These are phyloP conservation scores for Penicillium coprophilum DNA, from an alignment of 495 filamentous ascomycete species.

Conservation along the genomic window DNA sequence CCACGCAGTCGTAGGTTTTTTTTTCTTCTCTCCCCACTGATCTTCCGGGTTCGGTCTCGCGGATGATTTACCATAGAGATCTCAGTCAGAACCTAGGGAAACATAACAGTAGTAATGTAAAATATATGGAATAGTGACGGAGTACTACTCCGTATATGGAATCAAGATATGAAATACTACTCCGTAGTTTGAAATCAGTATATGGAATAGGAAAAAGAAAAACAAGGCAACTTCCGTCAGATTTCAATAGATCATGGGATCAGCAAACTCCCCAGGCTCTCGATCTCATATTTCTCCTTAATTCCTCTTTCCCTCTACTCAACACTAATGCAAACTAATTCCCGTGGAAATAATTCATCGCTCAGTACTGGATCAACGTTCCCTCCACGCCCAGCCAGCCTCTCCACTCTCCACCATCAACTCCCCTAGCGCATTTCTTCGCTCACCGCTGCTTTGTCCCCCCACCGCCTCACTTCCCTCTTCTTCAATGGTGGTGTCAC, in stretches of 20 bases:
- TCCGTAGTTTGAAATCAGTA: too few species aligned
- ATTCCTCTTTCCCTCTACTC: background rate
- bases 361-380: background rate
- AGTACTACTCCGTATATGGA: background rate
- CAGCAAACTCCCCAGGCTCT: conserved; percentile 2
- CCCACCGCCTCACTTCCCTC: conserved; percentile 41
- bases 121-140: background rate
- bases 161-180: background rate
- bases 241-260: conserved; percentile 11
- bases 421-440: conserved; percentile 43
- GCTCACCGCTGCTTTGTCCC: conserved; percentile 53
- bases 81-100: conserved; percentile 1
- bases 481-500: conserved; percentile 25
- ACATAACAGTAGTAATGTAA: background rate
- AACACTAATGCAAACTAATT: background rate
- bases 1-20: conserved; percentile 17
- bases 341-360: background rate
- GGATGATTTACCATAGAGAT: conserved; percentile 17
- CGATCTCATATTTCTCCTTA: background rate
- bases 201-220: background rate
- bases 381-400: conserved; percentile 18
- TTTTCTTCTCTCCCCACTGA: conserved; percentile 34
- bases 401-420: conserved; percentile 31
- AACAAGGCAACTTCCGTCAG: conserved; percentile 7
- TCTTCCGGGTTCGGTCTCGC: conserved; percentile 34